phyloP scores from a whole-genome alignment of 1,284 basidiomycete species.

The Moesziomyces globuligerus region DNA sequence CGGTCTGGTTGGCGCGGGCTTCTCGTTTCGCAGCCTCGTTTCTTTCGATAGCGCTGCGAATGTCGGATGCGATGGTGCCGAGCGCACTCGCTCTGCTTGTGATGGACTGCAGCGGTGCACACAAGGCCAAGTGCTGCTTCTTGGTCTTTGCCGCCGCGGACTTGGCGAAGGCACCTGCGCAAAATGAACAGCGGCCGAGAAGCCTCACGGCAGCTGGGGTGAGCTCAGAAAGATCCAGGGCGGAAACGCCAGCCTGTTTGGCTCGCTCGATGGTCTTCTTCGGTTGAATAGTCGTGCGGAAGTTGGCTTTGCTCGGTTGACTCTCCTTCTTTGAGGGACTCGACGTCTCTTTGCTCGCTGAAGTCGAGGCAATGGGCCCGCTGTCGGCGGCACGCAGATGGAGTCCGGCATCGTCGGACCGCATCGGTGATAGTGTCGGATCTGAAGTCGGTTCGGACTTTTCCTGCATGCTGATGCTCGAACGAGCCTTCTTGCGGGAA shows the following conservation, averaged over 20 bases:
- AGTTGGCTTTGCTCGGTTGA: conserved; percentile 2
- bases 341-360: not conserved
- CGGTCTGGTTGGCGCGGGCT: conserved; percentile 14
- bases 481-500: not conserved
- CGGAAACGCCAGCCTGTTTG: conserved; percentile 6
- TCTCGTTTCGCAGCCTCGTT: conserved; percentile 10
- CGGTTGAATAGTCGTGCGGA: conserved; percentile 4
- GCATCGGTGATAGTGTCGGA: not conserved
- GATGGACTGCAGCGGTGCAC: conserved; percentile 24
- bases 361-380: not conserved
- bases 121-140: conserved; percentile 23
- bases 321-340: conserved; percentile 7
- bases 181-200: conserved; percentile 31
- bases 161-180: conserved; percentile 26
- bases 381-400: not conserved
- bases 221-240: conserved; percentile 15
- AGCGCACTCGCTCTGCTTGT: conserved; percentile 4
- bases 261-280: conserved; percentile 24
- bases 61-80: conserved; percentile 12
- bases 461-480: not conserved
- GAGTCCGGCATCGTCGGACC: no score
- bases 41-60: conserved; percentile 5
- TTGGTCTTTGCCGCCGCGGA: conserved; percentile 21
- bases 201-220: conserved; percentile 18
- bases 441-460: not conserved